Percentiles rank a stretch among this genome's conserved stretches.
phyloP scores from a whole-genome alignment of 768 basidiomycete genomes.

The Coprinopsis sp. region DNA sequence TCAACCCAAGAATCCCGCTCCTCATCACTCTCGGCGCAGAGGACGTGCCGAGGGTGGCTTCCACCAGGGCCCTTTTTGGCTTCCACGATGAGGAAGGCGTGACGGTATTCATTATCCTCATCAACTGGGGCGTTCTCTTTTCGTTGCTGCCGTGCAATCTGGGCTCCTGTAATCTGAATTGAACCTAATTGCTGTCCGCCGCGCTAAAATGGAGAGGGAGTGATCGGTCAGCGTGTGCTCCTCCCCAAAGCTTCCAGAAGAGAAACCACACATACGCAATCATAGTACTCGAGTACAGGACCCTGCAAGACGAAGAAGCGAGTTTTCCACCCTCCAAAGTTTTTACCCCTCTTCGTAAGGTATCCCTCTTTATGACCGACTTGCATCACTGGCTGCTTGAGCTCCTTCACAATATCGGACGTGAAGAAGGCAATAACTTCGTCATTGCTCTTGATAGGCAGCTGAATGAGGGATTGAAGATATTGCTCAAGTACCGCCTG shows the following conservation, averaged over 20 bases:
- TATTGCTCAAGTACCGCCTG: constrained; percentile 81
- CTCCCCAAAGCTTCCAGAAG: constrained; percentile 12
- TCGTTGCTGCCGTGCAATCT: constrained; percentile 92
- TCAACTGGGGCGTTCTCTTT: constrained; percentile 50
- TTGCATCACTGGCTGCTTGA: constrained; percentile 72
- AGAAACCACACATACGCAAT: constrained; percentile 72
- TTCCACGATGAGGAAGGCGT: constrained; percentile 97
- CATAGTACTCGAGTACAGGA: constrained; percentile 89
- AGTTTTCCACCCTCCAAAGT: constrained; percentile 97
- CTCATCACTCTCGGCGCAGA: constrained; percentile 93
- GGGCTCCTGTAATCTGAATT: constrained; percentile 85
- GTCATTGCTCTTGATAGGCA: constrained; percentile 82
- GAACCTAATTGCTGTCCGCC: constrained; percentile 90
- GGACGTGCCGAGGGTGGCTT: constrained; percentile 76
- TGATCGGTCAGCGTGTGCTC: constrained; percentile 17
- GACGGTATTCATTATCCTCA: constrained; percentile 92
- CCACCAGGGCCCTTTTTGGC: constrained; percentile 69
- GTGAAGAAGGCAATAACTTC: constrained; percentile 92
- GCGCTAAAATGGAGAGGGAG: constrained; percentile 41
- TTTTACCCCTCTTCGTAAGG: constrained; percentile 93
- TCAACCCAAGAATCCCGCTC: constrained; percentile 96
- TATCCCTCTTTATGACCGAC: constrained; percentile 91
- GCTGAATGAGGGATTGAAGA: constrained; percentile 73
- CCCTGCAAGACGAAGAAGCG: constrained; percentile 93
- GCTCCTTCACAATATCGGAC: constrained; percentile 77